Base-by-base conservation (phyloP, 169 alveolate genomes). In the Eimeria acervulina region DNA sequence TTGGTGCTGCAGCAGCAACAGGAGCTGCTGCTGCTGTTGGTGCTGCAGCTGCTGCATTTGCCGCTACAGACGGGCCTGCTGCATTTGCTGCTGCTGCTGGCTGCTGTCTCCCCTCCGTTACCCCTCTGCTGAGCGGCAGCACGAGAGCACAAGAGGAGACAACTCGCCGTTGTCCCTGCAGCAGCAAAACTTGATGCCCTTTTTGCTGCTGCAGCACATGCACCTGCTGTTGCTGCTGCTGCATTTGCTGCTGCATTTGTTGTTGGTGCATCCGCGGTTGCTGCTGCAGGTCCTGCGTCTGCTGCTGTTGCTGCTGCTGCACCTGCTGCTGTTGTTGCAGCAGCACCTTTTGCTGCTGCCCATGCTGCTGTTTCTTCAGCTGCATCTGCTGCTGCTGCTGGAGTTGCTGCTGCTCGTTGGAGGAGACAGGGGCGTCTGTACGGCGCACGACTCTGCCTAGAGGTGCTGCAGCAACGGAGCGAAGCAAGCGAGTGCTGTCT, bases 381-480 rank as follows among this genome's bases (percentile, higher is more conserved):
- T 55, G 66, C 66, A 8, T 10, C n/a, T 55, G 66, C 66, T 55
- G 66, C 66, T 55, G 66, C 66, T 55, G 66, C 66, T 55, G 66
- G 26, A 13, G 81, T 40, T 70, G 81, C 87, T 38, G 87, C 87
- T 76, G 51, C 44, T 47, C 61, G 15, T 10, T 13, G 70, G 90
- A 19, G 55, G 42, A 42, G 44, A 19, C 33, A 42, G 42, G 72
- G n/a, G 90, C 70, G 26, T 26, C 70, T 7, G 70, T 81, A 26
- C 90, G 36, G 5, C 52, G 21, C 21, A 81, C 90, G 23, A 81
- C 90, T 42, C 70, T 81, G 61, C 90, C 90, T 36, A 81, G 33
- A 10, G 90, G 70, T 28, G 90, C 70, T 47, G 66, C 90, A 47
- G 40, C 90, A 81, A 81, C 66, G 19, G 90, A 81, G 13, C 66